phyloP scores from a whole-genome alignment of 1,284 basidiomycete genomes.

The Sporisorium exsertum region DNA sequence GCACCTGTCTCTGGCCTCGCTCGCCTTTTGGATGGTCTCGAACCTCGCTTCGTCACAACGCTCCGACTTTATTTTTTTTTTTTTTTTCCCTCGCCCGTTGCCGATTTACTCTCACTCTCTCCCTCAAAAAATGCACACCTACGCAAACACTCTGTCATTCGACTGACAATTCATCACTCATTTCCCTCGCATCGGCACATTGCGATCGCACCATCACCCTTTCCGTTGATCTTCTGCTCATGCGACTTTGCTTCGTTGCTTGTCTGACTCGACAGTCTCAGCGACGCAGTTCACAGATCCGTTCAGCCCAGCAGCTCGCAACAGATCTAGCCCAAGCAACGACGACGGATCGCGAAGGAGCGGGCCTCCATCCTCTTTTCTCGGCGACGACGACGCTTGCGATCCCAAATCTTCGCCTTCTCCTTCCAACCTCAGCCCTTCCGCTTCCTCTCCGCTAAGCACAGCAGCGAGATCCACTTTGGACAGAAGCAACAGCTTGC shows the following conservation, averaged over 20 bases:
- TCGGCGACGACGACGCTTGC: constrained; percentile 38
- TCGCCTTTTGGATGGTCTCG: background rate
- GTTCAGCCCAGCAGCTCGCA: constrained; percentile 38
- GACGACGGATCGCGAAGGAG: constrained; percentile 14
- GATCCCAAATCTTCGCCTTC: constrained; percentile 50
- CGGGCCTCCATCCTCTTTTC: constrained; percentile 16
- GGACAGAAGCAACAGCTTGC: constrained; percentile 30
- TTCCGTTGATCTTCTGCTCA: background rate
- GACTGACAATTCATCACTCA: background rate
- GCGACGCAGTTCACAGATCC: constrained; percentile 49
- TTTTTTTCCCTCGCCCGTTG: background rate
- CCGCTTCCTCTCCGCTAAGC: constrained; percentile 38
- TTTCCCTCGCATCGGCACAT: background rate
- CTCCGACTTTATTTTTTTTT: background rate
- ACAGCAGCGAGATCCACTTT: constrained; percentile 22
- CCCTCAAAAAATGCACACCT: constrained; percentile 1
- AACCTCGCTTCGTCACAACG: constrained; percentile 5
- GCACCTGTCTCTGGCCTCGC: too few relatives aligned
- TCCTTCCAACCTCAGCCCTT: constrained; percentile 24
- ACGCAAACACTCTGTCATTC: background rate
- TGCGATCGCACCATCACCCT: background rate
- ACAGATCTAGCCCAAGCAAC: constrained; percentile 22
- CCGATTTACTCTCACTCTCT: background rate
- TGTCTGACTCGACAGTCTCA: constrained; percentile 20
- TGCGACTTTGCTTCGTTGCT: background rate